Percentiles rank a stretch among this genome's conserved stretches.
Conservation (phyloP, 106 monocot genomes). For the Vanilla planifolia region DNA sequence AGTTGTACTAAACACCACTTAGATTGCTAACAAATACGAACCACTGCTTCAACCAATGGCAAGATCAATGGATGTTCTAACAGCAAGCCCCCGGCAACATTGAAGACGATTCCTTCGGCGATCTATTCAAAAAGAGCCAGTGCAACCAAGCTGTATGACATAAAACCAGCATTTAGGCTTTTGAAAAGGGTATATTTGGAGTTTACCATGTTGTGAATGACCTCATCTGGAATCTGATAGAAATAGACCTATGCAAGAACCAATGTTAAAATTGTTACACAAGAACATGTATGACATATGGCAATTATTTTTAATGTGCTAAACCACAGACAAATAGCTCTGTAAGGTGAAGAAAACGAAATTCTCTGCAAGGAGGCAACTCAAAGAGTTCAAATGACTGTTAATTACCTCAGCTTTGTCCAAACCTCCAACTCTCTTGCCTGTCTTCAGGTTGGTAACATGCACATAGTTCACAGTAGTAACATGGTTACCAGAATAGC, state of each 20-base stretch:
- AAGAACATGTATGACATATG: too few species aligned
- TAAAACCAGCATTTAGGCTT: background rate
- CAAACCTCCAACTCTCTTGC: conserved; percentile 43
- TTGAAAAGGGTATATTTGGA: background rate
- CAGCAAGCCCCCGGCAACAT: conserved; percentile 78
- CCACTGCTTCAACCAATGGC: conserved; percentile 84
- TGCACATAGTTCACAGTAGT: conserved; percentile 66
- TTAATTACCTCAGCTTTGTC: conserved; percentile 74
- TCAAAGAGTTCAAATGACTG: too few species aligned
- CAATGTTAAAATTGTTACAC: too few species aligned
- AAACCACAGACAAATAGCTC: too few species aligned
- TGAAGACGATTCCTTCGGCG: conserved; percentile 67
- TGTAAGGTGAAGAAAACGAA: background rate
- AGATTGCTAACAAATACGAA: conserved; percentile 18
- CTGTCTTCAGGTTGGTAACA: conserved; percentile 71
- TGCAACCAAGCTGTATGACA: background rate
- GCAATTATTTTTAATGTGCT: too few species aligned
- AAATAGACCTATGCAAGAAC: conserved; percentile 82
- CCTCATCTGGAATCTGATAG: conserved; percentile 79
- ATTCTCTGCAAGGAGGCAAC: too few species aligned
- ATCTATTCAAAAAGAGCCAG: conserved; percentile 28
- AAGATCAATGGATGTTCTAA: conserved; percentile 69
- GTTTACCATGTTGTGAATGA: conserved; percentile 67
- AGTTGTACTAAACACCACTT: too few species aligned
- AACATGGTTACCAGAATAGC: conserved; percentile 71